Base-by-base conservation (phyloP, 441 rosid species). In the Hypseocharis bilobata region DNA sequence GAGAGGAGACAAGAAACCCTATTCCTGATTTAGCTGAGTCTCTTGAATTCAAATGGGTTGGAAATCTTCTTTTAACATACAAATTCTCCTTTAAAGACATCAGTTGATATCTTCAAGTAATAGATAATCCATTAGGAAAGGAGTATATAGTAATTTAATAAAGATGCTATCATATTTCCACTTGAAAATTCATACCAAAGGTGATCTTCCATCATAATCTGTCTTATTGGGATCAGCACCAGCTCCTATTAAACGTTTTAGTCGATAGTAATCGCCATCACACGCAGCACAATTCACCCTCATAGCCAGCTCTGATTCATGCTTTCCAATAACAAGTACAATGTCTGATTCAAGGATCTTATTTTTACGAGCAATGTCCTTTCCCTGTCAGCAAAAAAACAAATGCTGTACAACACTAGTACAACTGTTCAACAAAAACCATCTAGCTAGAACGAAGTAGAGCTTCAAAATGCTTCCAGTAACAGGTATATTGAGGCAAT, bases 231-330 rank as follows among this genome's bases (percentile, higher is more conserved):
- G 95, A 78, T 88, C 92, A 20, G 98, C 97, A 22, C 98, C 98
- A 17, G 91, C 85, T 47, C 82, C 78, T 66, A 90, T 78, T 72
- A 88, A 83, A 70, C 81, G 70, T 76, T 87, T 88, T 59, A 92
- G 84, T 79, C 86, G 88, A 77, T 80, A 77, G 45, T 86, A 63
- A 60, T 92, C 97, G 63, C 98, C 98, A 74, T 92, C 76, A 72
- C 78, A 87, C 68, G 96, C 88, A 57, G 92, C 87, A 77, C 71
- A 87, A 68, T 90, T 92, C 63, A 92, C 86, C 70, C 84, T 88
- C 66, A 90, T 75, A 69, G 97, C 94, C 72, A 90, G 96, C 73
- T 92, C 98, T 63, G 88, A 86, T 81, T 92, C 98, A 79, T 92
- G 98, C 81, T 81, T 92, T 58, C 84, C 92, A 42, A 92, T 90